Percentiles rank a stretch among this genome's conserved stretches.
phyloP scores from a whole-genome alignment of 2,329 filamentous ascomycete species.

The Xylariales sp. region DNA sequence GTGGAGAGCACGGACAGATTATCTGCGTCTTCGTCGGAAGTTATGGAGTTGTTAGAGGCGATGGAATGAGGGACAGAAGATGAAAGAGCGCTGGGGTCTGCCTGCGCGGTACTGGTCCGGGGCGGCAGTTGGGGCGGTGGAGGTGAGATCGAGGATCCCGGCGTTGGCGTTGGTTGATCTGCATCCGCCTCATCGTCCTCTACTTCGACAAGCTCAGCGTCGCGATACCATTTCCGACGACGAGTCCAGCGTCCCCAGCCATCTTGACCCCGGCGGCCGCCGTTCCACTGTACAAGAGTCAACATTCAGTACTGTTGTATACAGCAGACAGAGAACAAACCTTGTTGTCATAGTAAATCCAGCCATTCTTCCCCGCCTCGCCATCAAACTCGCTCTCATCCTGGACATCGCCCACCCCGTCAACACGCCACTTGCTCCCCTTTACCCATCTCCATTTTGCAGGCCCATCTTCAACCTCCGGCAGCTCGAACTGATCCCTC shows the following conservation, averaged over 20 bases:
- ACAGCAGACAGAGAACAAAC: conserved; percentile 34
- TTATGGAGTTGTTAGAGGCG: conserved; percentile 2
- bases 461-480: conserved; percentile 56
- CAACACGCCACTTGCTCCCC: conserved; percentile 81
- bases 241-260: conserved; percentile 94
- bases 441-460: conserved; percentile 73
- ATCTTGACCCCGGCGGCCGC: conserved; percentile 76
- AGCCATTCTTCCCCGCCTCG: conserved; percentile 66
- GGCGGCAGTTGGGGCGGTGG: conserved; percentile 23
- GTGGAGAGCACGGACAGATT: conserved; percentile 24
- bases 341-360: conserved; percentile 99
- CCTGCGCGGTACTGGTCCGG: too few species aligned
- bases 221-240: conserved; percentile 90
- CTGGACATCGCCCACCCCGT: conserved; percentile 58
- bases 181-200: conserved; percentile 30
- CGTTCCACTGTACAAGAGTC: conserved; percentile 65
- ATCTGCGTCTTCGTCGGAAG: conserved; percentile 24
- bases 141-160: conserved; percentile 23
- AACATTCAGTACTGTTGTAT: background rate
- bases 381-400: conserved; percentile 49
- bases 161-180: conserved; percentile 36
- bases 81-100: too few species aligned
- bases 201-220: conserved; percentile 88
- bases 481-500: conserved; percentile 64
- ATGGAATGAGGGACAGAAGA: conserved; percentile 10